A percentile compares a stretch with the other conserved stretches of the same genome.
These are phyloP conservation scores for Elaeis oleifera DNA, from an alignment of 202 grass and related monocot genomes.

Conservation along the genomic window DNA sequence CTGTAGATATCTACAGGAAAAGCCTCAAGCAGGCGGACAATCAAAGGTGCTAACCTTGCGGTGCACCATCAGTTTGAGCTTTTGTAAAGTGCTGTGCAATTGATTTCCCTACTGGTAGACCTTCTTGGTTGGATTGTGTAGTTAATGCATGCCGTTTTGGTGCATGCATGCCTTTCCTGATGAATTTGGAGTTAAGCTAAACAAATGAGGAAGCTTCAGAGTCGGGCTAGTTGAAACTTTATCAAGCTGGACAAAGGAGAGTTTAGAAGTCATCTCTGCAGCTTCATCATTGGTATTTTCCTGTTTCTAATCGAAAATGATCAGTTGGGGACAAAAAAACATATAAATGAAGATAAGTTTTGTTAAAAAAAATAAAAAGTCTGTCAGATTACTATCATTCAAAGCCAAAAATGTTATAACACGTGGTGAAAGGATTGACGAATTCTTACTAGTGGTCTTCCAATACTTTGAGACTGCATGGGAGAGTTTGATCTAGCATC, in stretches of 20 bases:
- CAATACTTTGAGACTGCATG: conserved; percentile 28
- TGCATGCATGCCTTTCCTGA: conserved; percentile 52
- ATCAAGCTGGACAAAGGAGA: conserved; percentile 64
- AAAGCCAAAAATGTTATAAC: too few species aligned
- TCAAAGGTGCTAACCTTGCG: conserved; percentile 28
- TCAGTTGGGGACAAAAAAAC: conserved; percentile 22
- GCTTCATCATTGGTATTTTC: conserved; percentile 51
- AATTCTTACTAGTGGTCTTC: conserved; percentile 47
- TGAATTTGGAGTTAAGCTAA: conserved; percentile 81
- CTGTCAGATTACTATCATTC: too few species aligned
- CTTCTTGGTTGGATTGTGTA: conserved; percentile 49
- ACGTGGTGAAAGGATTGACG: background rate
- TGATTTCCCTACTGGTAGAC: conserved; percentile 35
- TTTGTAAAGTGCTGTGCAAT: conserved; percentile 24
- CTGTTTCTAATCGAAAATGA: conserved; percentile 35
- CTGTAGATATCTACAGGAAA: conserved; percentile 8
- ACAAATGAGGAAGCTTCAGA: conserved; percentile 80
- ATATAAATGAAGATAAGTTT: background rate
- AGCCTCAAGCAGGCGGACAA: conserved; percentile 2
- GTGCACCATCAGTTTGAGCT: conserved; percentile 39
- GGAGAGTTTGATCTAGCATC: conserved; percentile 36
- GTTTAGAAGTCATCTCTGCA: conserved; percentile 50
- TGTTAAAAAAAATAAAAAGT: too few species aligned
- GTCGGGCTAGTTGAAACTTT: conserved; percentile 50
- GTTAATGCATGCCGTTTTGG: conserved; percentile 41